These are phyloP conservation scores for Marchantia polymorpha DNA, from an alignment of 225 moss, liverwort and hornwort genomes.

Conservation along the genomic window DNA sequence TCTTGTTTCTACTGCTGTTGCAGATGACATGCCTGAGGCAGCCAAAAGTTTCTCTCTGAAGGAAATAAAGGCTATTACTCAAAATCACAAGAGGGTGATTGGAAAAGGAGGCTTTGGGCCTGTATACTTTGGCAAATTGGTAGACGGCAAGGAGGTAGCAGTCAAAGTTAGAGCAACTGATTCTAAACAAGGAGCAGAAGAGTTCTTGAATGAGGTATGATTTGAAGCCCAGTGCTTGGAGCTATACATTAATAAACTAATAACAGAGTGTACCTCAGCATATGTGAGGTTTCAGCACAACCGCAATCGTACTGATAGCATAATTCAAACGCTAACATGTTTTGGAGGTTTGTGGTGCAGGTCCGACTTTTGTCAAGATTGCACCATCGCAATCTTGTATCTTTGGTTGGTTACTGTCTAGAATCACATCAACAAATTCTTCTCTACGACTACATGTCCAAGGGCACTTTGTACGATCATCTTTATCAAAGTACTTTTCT, in stretches of 20 bases:
- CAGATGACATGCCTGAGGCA: no score
- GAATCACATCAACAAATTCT: slow-evolving; percentile 31
- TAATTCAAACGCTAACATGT: no score
- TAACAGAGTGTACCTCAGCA: no score
- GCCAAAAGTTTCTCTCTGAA: slow-evolving; percentile 1
- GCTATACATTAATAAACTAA: no score
- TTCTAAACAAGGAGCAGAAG: slow-evolving; percentile 9
- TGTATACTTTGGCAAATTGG: slow-evolving; percentile 13
- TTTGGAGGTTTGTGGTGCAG: no score
- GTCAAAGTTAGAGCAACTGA: slow-evolving; percentile 17
- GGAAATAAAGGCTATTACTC: background rate
- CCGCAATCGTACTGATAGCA: no score
- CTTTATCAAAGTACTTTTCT: no score
- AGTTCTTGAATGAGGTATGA: slow-evolving; percentile 22
- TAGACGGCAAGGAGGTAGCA: slow-evolving; percentile 16
- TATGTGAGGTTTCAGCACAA: no score
- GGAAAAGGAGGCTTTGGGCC: slow-evolving; percentile 15
- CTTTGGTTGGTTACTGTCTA: slow-evolving; percentile 33
- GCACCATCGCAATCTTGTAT: slow-evolving; percentile 37
- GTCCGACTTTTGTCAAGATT: slow-evolving; percentile 31
- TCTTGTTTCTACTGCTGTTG: no score
- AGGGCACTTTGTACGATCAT: slow-evolving; percentile 29
- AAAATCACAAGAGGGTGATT: slow-evolving; percentile 4
- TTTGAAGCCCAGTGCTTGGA: no score
- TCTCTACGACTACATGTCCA: slow-evolving; percentile 32